Base-by-base conservation (phyloP, 805 yeast genomes). In the Barnettozyma californica region DNA sequence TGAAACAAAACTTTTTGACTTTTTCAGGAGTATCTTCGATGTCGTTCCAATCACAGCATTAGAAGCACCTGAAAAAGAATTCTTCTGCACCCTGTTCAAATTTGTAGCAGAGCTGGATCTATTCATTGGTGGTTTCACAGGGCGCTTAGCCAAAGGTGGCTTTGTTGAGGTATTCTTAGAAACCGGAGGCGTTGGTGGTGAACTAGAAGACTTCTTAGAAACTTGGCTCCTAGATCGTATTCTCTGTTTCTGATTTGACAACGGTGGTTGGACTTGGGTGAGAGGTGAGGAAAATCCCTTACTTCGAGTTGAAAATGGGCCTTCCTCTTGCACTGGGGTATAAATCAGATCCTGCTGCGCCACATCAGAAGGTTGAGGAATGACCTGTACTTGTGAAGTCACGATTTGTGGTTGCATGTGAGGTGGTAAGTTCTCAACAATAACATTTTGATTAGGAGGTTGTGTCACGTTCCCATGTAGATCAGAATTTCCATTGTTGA, bases 1-100 rank as follows among this genome's bases (percentile, higher is more conserved):
- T 19, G 45, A 34, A 14, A 59, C 43, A 39, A 57, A 59, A 31
- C 59, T 54, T 48, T 59, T 57, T 8, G 65, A 61, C 41, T 60
- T 60, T 38, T 55, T 59, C 42, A 61, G 29, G 10, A 44, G 34
- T 7, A 44, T 29, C 3, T 41, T 53, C 9, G 52, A 34, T 9
- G 52, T 16, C 4, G 35, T 11, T 8, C 33, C 39, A 19, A n/a
- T 14, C n/a, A 39, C 29, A 36, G 14, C 41, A 18, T 19, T 20
- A 11, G 49, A 43, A 39, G 20, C 38, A 8, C 26, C n/a, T 20
- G 58, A 51, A 9, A 43, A n/a, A 2, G 64, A 50, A 26, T 35
- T 42, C 50, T 59, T 61, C 39, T 58, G 57, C 2, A 51, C 51
- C 16, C 52, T 56, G n/a, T 53, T 53, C 27, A 60, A 23, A 36